These are phyloP conservation scores for Cladophialophora psammophila DNA, from an alignment of 2,329 filamentous ascomycete species.

Conservation along the genomic window DNA sequence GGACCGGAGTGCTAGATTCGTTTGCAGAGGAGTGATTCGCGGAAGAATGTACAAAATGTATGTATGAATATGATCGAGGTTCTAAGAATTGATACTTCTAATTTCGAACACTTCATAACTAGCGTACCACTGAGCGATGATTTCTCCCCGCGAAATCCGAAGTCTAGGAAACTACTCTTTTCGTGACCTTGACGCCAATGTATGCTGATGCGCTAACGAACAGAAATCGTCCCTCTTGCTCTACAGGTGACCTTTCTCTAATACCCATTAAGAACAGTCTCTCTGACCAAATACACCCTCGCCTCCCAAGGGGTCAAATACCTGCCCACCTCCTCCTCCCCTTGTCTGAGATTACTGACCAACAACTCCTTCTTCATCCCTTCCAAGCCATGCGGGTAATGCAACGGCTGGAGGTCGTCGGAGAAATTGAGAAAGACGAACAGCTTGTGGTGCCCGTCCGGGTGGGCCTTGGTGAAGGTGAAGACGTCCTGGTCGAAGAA, in stretches of 20 bases:
- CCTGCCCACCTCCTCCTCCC: constrained; percentile 33
- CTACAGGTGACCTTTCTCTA: neutral
- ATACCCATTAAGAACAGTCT: constrained; percentile 31
- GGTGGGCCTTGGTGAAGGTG: constrained; percentile 59
- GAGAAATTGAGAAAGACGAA: constrained; percentile 40
- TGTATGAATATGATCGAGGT: neutral
- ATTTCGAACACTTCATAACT: neutral
- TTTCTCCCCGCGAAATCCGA: neutral
- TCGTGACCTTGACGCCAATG: neutral
- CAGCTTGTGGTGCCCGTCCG: constrained; percentile 26
- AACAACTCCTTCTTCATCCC: constrained; percentile 32
- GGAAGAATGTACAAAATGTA: neutral
- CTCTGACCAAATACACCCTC: constrained; percentile 35
- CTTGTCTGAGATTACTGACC: constrained; percentile 27
- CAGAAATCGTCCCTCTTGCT: too few relatives aligned
- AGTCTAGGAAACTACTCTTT: neutral
- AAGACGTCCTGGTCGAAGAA: constrained; percentile 62
- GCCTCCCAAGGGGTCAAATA: constrained; percentile 40
- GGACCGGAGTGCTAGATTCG: neutral
- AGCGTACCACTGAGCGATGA: neutral
- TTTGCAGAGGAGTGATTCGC: neutral
- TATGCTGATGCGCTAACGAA: neutral
- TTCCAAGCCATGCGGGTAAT: constrained; percentile 34
- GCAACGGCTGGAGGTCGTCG: constrained; percentile 36
- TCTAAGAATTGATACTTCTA: neutral